phyloP scores from a whole-genome alignment of 345 rosid genomes.

The Eucalyptus sideroxylon region DNA sequence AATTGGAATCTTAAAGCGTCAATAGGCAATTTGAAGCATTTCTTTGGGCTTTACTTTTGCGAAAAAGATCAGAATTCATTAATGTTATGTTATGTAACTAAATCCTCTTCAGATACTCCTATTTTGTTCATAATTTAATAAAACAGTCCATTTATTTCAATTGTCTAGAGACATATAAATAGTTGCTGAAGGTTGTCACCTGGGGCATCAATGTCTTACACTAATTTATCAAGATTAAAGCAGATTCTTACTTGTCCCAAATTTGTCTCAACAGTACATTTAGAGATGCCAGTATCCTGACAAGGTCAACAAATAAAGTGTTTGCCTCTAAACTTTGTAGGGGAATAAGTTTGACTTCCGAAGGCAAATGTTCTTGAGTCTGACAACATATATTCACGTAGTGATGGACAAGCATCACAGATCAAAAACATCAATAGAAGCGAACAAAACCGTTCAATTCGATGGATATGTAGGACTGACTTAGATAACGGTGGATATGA shows the following conservation, averaged over 20 bases:
- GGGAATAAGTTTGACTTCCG: background rate
- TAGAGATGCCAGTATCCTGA: background rate
- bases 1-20: no score
- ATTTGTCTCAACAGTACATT: background rate
- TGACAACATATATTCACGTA: background rate
- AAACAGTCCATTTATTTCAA: background rate
- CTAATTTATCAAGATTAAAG: background rate
- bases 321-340: background rate
- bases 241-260: background rate
- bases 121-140: background rate
- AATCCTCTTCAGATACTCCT: background rate
- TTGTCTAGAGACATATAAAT: background rate
- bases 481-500: background rate
- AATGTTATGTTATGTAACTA: background rate
- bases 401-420: background rate
- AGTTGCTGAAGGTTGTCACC: background rate
- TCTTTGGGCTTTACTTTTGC: no score
- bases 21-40: no score
- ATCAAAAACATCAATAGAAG: background rate
- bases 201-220: background rate
- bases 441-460: background rate
- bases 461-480: background rate
- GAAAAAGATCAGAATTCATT: background rate
- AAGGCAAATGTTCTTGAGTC: background rate
- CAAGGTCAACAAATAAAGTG: background rate